phyloP scores from a whole-genome alignment of 225 moss, liverwort and hornwort species.

The Straminergon stramineum region DNA sequence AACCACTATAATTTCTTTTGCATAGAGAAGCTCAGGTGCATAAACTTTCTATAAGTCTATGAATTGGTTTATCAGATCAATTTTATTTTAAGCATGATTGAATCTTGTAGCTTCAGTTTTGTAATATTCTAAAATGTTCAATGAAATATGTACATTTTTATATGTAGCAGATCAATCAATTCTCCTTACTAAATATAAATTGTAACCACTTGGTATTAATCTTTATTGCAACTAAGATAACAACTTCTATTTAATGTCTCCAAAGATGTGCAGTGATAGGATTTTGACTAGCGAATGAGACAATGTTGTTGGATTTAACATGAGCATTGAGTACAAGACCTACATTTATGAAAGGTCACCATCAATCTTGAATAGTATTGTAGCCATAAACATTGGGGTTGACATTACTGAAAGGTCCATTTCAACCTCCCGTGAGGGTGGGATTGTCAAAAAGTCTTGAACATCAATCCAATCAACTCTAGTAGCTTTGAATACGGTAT shows the following conservation, averaged over 20 bases:
- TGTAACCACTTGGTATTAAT: too few species aligned
- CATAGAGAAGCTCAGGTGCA: not conserved
- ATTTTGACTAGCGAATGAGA: not conserved
- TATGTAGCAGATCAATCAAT: not conserved
- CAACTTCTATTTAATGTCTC: not conserved
- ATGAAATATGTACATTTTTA: not conserved
- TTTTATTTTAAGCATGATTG: not conserved
- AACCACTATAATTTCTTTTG: not conserved
- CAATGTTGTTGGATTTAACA: not conserved
- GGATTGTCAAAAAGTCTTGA: not conserved
- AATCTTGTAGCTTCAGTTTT: not conserved
- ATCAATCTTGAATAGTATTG: not conserved
- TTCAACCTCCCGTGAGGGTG: not conserved
- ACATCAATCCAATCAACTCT: not conserved
- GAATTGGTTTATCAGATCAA: not conserved
- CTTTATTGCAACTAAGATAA: not conserved
- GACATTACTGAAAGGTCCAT: not conserved
- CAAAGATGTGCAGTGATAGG: too few species aligned
- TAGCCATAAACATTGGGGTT: fast-evolving
- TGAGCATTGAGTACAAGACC: not conserved
- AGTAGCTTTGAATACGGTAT: not conserved
- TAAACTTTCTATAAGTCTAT: not conserved
- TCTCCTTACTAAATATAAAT: not conserved
- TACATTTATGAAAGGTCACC: too few species aligned
- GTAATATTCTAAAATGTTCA: too few species aligned